These are phyloP conservation scores for Suhomyces kunorum DNA, from an alignment of 1,139 yeast species.

Conservation along the genomic window DNA sequence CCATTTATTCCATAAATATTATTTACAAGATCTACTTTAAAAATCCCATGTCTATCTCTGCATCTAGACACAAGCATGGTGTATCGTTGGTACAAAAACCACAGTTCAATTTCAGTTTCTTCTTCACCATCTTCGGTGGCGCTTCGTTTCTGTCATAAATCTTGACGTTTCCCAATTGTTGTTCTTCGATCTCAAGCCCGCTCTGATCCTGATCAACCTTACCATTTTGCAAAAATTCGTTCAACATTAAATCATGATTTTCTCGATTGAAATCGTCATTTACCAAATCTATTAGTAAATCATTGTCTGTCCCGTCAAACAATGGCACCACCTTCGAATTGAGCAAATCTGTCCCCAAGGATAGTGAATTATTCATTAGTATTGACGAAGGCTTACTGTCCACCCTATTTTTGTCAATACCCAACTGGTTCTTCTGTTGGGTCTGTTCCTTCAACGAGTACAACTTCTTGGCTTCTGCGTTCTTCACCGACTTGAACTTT, in stretches of 20 bases:
- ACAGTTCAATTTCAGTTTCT: conserved; percentile 30
- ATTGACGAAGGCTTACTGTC: conserved; percentile 13
- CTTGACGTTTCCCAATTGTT: conserved; percentile 18
- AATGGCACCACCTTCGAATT: conserved; percentile 21
- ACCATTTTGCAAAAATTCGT: conserved; percentile 11
- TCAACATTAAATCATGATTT: conserved; percentile 10
- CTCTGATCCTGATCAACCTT: conserved; percentile 11
- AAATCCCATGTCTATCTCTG: conserved; percentile 19
- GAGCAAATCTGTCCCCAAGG: conserved; percentile 26
- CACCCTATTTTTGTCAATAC: conserved; percentile 1
- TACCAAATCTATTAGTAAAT: conserved; percentile 10
- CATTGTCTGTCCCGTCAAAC: conserved; percentile 18
- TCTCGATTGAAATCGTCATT: conserved; percentile 11
- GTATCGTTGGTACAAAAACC: conserved; percentile 47
- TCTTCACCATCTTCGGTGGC: conserved; percentile 13
- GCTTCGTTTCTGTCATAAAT: conserved; percentile 16
- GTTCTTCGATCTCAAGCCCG: conserved; percentile 16
- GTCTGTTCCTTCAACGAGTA: conserved; percentile 15
- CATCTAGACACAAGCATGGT: conserved; percentile 45
- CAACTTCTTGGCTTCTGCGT: conserved; percentile 19
- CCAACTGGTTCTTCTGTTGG: conserved; percentile 1
- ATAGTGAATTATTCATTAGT: conserved; percentile 2
- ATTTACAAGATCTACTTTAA: conserved; percentile 5
- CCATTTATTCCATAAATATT: not conserved
- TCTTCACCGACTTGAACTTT: conserved; percentile 25